phyloP scores from a whole-genome alignment of 768 basidiomycete genomes.

The Suillus alpinus region DNA sequence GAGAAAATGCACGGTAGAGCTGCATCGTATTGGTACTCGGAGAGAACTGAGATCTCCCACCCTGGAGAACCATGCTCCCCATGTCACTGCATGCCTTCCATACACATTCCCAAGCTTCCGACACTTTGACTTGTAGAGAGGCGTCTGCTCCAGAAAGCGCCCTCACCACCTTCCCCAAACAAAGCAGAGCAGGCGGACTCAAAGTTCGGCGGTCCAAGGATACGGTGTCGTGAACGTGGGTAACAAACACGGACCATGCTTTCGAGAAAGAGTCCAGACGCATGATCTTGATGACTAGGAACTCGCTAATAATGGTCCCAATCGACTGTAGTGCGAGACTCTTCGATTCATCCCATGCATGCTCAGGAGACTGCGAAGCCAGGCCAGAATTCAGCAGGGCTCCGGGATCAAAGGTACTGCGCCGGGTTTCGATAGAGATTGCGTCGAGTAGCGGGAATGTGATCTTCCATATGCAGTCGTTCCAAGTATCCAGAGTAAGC shows the following conservation, averaged over 20 bases:
- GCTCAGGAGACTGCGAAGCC: constrained; percentile 21
- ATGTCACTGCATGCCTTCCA: constrained; percentile 73
- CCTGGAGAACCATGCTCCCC: constrained; percentile 49
- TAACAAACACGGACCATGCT: constrained; percentile 75
- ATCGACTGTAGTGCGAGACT: constrained; percentile 81
- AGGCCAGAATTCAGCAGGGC: constrained; percentile 4
- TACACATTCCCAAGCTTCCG: constrained; percentile 53
- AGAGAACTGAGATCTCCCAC: constrained; percentile 14
- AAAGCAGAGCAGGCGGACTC: constrained; percentile 82
- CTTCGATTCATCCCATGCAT: constrained; percentile 86
- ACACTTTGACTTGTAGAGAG: constrained; percentile 34
- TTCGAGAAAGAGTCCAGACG: constrained; percentile 64
- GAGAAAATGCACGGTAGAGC: constrained; percentile 31
- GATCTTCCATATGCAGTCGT: constrained; percentile 87
- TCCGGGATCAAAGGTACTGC: constrained; percentile 16
- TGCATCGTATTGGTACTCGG: constrained; percentile 10
- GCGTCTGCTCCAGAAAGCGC: constrained; percentile 42
- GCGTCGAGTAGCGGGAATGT: constrained; percentile 83
- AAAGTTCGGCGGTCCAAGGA: constrained; percentile 63
- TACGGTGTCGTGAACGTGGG: constrained; percentile 68
- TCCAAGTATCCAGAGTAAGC: constrained; percentile 81
- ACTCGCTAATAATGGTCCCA: constrained; percentile 80
- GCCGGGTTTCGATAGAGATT: constrained; percentile 55
- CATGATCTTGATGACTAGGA: constrained; percentile 72
- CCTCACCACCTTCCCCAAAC: constrained; percentile 74